Base-by-base conservation (phyloP, 352 stramenopile species). In the Globisporangium acanthophoron region DNA sequence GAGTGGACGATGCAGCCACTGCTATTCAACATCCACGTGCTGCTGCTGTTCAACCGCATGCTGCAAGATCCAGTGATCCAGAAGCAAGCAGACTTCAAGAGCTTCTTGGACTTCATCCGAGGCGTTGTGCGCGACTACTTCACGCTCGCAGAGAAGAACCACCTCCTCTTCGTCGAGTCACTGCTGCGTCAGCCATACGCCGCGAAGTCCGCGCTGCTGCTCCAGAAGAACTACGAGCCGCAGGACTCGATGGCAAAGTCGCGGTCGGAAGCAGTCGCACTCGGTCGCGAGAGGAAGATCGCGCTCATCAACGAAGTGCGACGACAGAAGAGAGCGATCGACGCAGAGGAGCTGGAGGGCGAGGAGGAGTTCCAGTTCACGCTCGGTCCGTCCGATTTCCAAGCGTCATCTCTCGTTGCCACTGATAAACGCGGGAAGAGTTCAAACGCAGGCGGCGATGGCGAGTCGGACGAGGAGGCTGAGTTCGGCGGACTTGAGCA, bases 1-100 rank as follows among this genome's bases (percentile, higher is more conserved):
- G 65, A 88, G 20, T 88, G 75, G 72, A 93, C 85, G 18, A 86
- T 92, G 80, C 82, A 96, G 43, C 86, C 86, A 21, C 86, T 96
- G 62, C 65, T 96, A 3, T 96, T 88, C 61, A 91, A 92, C 58
- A 90, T 96, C 35, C 81, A 85, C 59, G 74, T 88, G 41, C 65
- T 94, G 16, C 54, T 88, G 44, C 56, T 90, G 5, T 96, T 96
- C 65, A 86, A 96, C 62, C 76, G 70, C 58, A 87, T 96, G 69
- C 76, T 96, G n/a, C 80, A 94, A 69, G 86, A 96, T 46, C 18
- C 76, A 4, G 62, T 73, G 18, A 88, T 94, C 37, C 71, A 85
- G 54, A 67, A 62, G 1, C 76, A 81, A 5, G 39, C 65, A 1
- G 78, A 92, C 35, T 90, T 82, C 59, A 74, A 76, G 49, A 76